Evolutionary conservation across 495 filamentous ascomycete genomes (phyloP).

Genomic region (Barbatosphaeria neglecta): DNA sequence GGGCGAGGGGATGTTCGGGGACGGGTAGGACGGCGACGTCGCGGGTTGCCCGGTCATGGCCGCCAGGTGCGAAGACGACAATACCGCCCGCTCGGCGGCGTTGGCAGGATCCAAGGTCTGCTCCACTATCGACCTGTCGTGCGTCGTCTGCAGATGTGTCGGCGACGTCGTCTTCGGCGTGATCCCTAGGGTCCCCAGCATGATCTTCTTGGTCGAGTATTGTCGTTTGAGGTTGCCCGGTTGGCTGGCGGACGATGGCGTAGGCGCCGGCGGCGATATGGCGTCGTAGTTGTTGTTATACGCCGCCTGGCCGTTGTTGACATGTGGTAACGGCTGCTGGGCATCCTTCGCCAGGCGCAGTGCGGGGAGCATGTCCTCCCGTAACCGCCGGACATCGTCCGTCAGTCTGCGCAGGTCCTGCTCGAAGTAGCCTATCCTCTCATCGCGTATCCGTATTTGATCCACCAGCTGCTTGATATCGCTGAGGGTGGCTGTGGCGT

Average conservation of each 20-base stretch:
- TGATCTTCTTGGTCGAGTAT: conserved; percentile 85
- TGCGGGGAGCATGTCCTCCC: conserved; percentile 84
- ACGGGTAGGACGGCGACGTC: conserved; percentile 48
- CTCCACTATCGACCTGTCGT: conserved; percentile 44
- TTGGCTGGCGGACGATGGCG: conserved; percentile 33
- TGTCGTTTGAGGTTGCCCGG: conserved; percentile 54
- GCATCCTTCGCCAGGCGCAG: conserved; percentile 82
- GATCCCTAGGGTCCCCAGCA: conserved; percentile 63
- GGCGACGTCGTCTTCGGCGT: conserved; percentile 68
- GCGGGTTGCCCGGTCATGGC: conserved; percentile 46
- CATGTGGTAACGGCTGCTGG: conserved; percentile 69
- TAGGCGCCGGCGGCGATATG: conserved; percentile 40
- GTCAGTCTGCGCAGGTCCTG: conserved; percentile 67
- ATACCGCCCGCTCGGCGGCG: conserved; percentile 46
- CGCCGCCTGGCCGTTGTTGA: conserved; percentile 23
- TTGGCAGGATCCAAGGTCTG: conserved; percentile 42
- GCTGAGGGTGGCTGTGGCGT: conserved; percentile 77
- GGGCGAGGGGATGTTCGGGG: conserved; percentile 68
- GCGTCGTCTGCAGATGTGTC: conserved; percentile 54
- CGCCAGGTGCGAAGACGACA: conserved; percentile 66
- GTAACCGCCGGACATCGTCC: conserved; percentile 71
- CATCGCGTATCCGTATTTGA: conserved; percentile 74
- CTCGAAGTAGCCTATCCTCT: conserved; percentile 71
- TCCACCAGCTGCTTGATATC: conserved; percentile 83
- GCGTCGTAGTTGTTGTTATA: conserved; percentile 32